Percentiles rank a stretch among this genome's conserved stretches.
Evolutionary conservation across 495 filamentous ascomycete genomes (phyloP).

Genomic region (Cercophora samala): DNA sequence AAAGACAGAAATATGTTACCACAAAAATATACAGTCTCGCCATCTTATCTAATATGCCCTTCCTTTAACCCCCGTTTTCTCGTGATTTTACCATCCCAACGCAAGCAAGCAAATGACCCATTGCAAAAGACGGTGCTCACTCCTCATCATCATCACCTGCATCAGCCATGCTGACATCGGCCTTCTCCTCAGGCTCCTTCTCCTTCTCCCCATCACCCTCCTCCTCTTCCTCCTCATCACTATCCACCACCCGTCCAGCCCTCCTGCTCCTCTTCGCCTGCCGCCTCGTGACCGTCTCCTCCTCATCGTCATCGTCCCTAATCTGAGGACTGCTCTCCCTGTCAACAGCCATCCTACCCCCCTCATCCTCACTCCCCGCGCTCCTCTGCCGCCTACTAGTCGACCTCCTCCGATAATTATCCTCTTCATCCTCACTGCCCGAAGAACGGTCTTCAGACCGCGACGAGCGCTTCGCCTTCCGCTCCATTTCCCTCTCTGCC

Average conservation of each 20-base stretch:
- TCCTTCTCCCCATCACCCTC: conserved; percentile 15
- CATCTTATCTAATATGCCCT: neutral
- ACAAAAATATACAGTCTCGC: neutral
- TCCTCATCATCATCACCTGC: conserved; percentile 39
- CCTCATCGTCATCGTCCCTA: conserved; percentile 36
- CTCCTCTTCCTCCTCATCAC: conserved; percentile 46
- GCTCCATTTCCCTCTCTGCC: conserved; percentile 40
- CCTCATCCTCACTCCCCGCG: conserved; percentile 28
- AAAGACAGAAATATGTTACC: neutral
- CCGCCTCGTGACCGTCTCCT: conserved; percentile 29
- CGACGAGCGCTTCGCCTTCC: conserved; percentile 12
- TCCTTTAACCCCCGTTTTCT: neutral
- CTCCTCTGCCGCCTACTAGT: conserved; percentile 26
- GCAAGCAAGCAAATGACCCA: neutral
- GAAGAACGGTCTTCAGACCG: conserved; percentile 12
- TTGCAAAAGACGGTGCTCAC: conserved; percentile 13
- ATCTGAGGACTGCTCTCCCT: conserved; percentile 22
- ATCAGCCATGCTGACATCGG: conserved; percentile 39
- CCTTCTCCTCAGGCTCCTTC: conserved; percentile 16
- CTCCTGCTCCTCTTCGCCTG: conserved; percentile 35
- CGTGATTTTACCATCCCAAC: neutral
- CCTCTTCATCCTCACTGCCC: conserved; percentile 24
- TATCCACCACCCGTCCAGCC: conserved; percentile 40
- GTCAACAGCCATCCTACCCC: conserved; percentile 39
- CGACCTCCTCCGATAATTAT: conserved; percentile 24